Evolutionary conservation across 805 yeast genomes (phyloP), one percentile per base, ranked within the genome.

Genomic region (Yamadazyma paraphyllophila): DNA sequence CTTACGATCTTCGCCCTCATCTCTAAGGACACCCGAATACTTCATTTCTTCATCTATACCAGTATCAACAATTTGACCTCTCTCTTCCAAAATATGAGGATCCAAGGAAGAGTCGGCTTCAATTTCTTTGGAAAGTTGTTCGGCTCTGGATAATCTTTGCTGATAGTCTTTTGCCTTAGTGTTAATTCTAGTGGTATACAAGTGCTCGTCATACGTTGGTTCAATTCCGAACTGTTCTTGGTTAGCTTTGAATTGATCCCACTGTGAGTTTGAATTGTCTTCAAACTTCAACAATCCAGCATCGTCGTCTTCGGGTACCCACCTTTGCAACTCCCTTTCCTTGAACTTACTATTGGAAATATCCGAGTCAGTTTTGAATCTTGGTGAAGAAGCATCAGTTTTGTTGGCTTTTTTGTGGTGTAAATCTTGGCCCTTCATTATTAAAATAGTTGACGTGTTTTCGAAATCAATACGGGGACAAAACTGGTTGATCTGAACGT

Each of bases 181-280:
- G 58, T 90, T 63, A 60, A 85, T 67, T 51, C 79, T 80, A 0
- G 97, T 90, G 17, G 98, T 92, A 66, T 92, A 92, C 50, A 85
- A 70, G 62, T 82, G 82, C 66, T 92, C 98, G 62, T 91, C 92
- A 62, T 77, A 86, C 29, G 88, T 78, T 0, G 96, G 83, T 52
- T 80, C 83, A 40, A 94, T 84, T 32, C 97, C 97, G 63, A 94
- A 94, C 66, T 87, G 85, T 47, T 81, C 77, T 62, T 88, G 85
- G 65, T 94, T 94, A n/a, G 81, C 92, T 44, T 87, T 85, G 66
- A 94, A 94, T 69, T 94, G 99, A 67, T 94, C 97, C 98, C 98
- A 94, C 8, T 61, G 59, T 12, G 65, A 67, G 16, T 51, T 50
- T 8, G 49, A 35, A 27, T 47, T 42, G 16, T 59, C 62, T 31